phyloP scores from a whole-genome alignment of 2,329 filamentous ascomycete genomes.

The Talaromyces sp. region DNA sequence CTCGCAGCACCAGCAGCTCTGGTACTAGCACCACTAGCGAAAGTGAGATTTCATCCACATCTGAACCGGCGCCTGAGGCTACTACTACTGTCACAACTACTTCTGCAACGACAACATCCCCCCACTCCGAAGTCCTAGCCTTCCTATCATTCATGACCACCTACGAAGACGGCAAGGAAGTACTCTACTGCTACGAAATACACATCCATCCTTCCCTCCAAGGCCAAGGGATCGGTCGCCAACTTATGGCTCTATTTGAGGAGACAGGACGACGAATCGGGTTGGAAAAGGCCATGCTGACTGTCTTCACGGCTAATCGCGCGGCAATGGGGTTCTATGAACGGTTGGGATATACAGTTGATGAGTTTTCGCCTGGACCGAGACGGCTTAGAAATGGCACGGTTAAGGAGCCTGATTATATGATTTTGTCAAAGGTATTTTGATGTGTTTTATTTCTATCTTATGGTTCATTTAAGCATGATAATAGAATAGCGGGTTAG shows the following conservation, averaged over 20 bases:
- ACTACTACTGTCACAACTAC: neutral
- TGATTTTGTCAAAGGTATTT: slow-evolving; percentile 47
- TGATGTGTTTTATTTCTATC: neutral
- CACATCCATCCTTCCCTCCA: slow-evolving; percentile 46
- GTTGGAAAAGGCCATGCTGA: slow-evolving; percentile 56
- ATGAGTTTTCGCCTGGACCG: slow-evolving; percentile 50
- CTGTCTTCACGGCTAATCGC: slow-evolving; percentile 52
- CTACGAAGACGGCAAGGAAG: slow-evolving; percentile 51
- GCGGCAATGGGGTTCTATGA: slow-evolving; percentile 48
- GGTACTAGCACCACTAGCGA: neutral
- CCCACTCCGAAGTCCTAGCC: slow-evolving; percentile 25
- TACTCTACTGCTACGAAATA: slow-evolving; percentile 62
- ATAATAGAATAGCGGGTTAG: neutral
- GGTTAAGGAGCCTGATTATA: slow-evolving; percentile 47
- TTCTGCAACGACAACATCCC: neutral
- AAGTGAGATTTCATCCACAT: neutral
- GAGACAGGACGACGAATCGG: slow-evolving; percentile 42
- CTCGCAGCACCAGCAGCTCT: neutral
- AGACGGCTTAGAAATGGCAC: slow-evolving; percentile 46
- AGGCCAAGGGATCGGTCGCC: slow-evolving; percentile 47
- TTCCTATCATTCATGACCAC: slow-evolving; percentile 55
- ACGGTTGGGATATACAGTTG: slow-evolving; percentile 46
- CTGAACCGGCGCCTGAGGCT: neutral
- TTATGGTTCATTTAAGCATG: neutral
- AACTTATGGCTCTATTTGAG: slow-evolving; percentile 48